phyloP scores from a whole-genome alignment of 1,139 yeast species.

The Hansenula sp. region DNA sequence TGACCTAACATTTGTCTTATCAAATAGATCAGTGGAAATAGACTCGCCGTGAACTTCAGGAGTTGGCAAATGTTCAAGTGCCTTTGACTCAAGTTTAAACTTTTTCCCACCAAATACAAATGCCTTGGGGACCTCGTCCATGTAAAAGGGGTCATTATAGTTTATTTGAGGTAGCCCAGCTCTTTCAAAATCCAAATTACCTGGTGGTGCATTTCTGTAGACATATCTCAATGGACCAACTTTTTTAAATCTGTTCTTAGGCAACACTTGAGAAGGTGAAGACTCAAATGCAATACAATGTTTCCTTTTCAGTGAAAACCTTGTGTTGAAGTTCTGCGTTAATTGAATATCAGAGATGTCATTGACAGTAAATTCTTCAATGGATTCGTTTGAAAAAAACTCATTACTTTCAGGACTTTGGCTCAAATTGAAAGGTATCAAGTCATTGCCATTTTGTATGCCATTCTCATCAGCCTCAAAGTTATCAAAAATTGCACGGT shows the following conservation, averaged over 20 bases:
- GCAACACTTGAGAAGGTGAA: neutral
- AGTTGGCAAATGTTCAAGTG: slow-evolving; percentile 20
- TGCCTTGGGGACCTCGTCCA: slow-evolving; percentile 52
- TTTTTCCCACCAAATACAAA: slow-evolving; percentile 65
- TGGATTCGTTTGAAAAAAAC: neutral
- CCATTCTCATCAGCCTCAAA: neutral
- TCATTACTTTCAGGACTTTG: slow-evolving; percentile 1
- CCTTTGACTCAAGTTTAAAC: slow-evolving; percentile 31
- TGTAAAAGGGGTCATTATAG: slow-evolving; percentile 61
- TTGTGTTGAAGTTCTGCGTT: neutral
- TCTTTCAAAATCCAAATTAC: slow-evolving; percentile 35
- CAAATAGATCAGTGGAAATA: slow-evolving; percentile 7
- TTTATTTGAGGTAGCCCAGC: slow-evolving; percentile 46
- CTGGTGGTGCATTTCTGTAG: slow-evolving; percentile 20
- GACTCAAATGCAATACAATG: neutral
- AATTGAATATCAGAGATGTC: slow-evolving; percentile 1
- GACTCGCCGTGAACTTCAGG: slow-evolving; percentile 19
- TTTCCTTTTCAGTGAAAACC: neutral
- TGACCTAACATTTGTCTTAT: too few relatives aligned
- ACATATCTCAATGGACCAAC: slow-evolving; percentile 2
- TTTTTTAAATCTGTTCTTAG: neutral
- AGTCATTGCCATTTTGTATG: neutral
- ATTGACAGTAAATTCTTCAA: neutral
- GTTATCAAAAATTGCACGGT: neutral
- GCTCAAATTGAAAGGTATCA: neutral